Evolutionary conservation across 495 filamentous ascomycete species (phyloP), one percentile per base, ranked within the genome.

Genomic region (Aspergillus steynii): DNA sequence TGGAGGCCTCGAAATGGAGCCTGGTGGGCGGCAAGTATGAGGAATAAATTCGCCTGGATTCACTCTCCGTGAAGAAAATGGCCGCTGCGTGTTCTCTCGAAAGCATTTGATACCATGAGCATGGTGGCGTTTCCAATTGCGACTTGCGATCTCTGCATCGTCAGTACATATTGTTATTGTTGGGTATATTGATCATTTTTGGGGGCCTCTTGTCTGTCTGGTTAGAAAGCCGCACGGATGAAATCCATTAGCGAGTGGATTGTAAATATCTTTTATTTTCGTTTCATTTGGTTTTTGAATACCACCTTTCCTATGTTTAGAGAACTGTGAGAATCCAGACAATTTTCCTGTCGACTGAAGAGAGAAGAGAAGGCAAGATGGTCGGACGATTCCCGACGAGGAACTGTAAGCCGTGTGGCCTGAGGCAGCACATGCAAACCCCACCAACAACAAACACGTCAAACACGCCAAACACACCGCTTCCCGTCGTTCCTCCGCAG

Each of bases 1-100:
- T 97, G 60, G 93, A 97, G 78, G 83, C 79, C 61, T 90, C 86
- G 58, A 84, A 83, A 55, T 81, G 84, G 71, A 80, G 86, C 29
- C 76, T 90, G 58, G 72, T 90, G 15, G 82, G 86, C 31, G 86
- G 84, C 55, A 79, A 80, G 54, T 96, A 88, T 68, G 90, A 94
- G 68, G 90, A 93, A 74, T 95, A 84, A 77, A 63, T 31, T 10
- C n/a, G 14, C 34, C 31, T 5, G 12, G 1, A 8, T 52, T 26
- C 50, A 28, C 20, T 26, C 12, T 61, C 53, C 46, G 32, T 5
- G 46, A 8, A 42, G 25, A 1, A 25, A 4, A 31, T 65, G 66
- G 66, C 64, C 68, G 66, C 70, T 70, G 68, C 64, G 61, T 68
- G 64, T 64, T 65, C 58, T 68, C 63, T n/a, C 15, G 55, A 65